Conservation (phyloP, 495 filamentous ascomycete genomes). For the Cudoniella acicularis region DNA sequence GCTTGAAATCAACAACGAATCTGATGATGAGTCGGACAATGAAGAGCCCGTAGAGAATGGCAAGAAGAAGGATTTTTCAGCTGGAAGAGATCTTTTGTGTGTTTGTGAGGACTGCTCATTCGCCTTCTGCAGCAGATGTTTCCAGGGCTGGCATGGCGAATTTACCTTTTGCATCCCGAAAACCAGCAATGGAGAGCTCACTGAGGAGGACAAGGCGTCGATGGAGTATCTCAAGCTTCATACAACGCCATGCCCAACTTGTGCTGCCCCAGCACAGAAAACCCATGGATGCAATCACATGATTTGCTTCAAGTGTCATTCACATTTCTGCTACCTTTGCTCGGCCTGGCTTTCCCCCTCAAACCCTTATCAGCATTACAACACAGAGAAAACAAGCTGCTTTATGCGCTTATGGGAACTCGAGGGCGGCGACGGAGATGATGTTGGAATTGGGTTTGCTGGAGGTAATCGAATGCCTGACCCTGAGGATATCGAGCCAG, state of each 20-base stretch:
- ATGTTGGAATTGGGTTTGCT: slow-evolving; percentile 50
- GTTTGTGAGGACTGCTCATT: slow-evolving; percentile 89
- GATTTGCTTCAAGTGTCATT: slow-evolving; percentile 83
- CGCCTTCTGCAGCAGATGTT: slow-evolving; percentile 73
- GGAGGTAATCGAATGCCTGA: slow-evolving; percentile 31
- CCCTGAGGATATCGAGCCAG: too few species aligned
- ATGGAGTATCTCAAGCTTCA: slow-evolving; percentile 75
- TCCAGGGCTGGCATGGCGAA: slow-evolving; percentile 84
- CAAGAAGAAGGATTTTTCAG: slow-evolving; percentile 21
- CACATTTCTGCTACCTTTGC: slow-evolving; percentile 97
- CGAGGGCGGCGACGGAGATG: slow-evolving; percentile 73
- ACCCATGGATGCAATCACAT: slow-evolving; percentile 97
- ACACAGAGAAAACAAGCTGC: slow-evolving; percentile 60
- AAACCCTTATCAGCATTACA: slow-evolving; percentile 90
- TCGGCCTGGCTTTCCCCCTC: slow-evolving; percentile 72
- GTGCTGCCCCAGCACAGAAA: slow-evolving; percentile 81
- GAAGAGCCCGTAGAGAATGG: slow-evolving; percentile 42
- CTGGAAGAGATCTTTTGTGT: slow-evolving; percentile 46
- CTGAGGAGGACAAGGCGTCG: slow-evolving; percentile 78
- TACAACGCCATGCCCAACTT: slow-evolving; percentile 89
- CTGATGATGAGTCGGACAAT: slow-evolving; percentile 44
- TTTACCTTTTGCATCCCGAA: slow-evolving; percentile 58
- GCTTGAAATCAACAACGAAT: slow-evolving; percentile 40
- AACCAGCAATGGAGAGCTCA: slow-evolving; percentile 59
- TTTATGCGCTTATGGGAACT: slow-evolving; percentile 88